A percentile compares a stretch with the other conserved stretches of the same genome.
Evolutionary conservation across 2,329 filamentous ascomycete species (phyloP).

Genomic region (Fusarium lyarnte): DNA sequence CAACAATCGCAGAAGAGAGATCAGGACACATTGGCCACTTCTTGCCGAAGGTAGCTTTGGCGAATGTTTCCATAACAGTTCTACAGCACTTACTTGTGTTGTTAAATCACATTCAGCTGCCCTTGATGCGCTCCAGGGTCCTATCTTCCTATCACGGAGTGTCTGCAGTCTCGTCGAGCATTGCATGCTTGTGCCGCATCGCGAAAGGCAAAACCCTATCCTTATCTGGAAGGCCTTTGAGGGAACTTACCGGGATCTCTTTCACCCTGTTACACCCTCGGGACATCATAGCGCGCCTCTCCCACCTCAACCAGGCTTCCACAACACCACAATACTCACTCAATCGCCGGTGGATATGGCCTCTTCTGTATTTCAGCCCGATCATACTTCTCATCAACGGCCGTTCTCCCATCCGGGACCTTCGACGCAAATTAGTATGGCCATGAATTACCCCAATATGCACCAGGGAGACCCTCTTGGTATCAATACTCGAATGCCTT

Average conservation of each 20-base stretch:
- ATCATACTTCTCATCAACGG: not conserved
- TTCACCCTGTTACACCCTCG: not conserved
- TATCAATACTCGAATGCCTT: not conserved
- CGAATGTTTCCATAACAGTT: conserved; percentile 17
- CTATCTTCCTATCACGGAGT: not conserved
- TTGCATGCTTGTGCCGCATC: conserved; percentile 1
- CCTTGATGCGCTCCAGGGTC: not conserved
- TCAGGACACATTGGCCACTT: not conserved
- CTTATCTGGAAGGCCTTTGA: not conserved
- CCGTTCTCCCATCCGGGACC: not conserved
- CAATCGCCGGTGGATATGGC: not conserved
- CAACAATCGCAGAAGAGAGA: not conserved
- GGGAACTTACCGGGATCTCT: not conserved
- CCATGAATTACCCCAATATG: not conserved
- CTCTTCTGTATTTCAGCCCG: not conserved
- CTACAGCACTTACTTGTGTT: not conserved
- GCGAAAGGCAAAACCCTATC: not conserved
- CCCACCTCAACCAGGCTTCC: not conserved
- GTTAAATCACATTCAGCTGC: not conserved
- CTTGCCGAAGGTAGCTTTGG: conserved; percentile 9
- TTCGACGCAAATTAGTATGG: not conserved
- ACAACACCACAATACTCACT: not conserved
- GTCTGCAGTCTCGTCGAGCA: conserved; percentile 8
- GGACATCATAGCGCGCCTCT: too few species aligned
- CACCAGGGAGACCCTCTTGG: not conserved